Evolutionary conservation across 768 basidiomycete species (phyloP).

Genomic region (Psilocybe cubensis): DNA sequence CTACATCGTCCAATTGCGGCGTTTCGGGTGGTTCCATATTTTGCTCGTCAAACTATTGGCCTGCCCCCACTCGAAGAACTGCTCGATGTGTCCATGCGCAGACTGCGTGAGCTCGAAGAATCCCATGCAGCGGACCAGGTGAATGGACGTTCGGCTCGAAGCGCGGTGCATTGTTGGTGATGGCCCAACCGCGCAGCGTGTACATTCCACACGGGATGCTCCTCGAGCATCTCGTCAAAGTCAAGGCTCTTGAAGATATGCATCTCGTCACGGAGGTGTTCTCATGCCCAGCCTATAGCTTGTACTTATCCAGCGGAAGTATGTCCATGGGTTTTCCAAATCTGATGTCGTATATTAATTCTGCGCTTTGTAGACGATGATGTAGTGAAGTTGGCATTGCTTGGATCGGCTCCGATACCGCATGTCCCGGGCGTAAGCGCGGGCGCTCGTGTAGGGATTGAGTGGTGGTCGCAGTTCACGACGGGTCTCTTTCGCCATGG

Average conservation of each 20-base stretch:
- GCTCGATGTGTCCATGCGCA: conserved; percentile 9
- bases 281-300: not conserved
- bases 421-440: not conserved
- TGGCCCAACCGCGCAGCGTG: not conserved
- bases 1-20: conserved; percentile 14
- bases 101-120: conserved; percentile 2
- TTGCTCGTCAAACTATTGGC: conserved; percentile 5
- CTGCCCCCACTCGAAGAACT: conserved; percentile 15
- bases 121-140: not conserved
- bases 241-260: not conserved
- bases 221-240: not conserved
- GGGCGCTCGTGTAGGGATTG: not conserved
- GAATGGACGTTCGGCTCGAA: not conserved
- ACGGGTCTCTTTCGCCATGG: not conserved
- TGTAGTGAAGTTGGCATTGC: not conserved
- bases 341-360: not conserved
- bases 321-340: not conserved
- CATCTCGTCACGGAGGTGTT: not conserved
- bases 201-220: not conserved
- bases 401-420: not conserved
- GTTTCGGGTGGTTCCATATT: conserved; percentile 28
- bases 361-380: not conserved
- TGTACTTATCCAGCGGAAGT: not conserved
- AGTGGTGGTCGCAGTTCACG: not conserved
- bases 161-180: not conserved